These are phyloP conservation scores for Cornus florida DNA, from an alignment of 148 eudicot species.

Conservation along the genomic window DNA sequence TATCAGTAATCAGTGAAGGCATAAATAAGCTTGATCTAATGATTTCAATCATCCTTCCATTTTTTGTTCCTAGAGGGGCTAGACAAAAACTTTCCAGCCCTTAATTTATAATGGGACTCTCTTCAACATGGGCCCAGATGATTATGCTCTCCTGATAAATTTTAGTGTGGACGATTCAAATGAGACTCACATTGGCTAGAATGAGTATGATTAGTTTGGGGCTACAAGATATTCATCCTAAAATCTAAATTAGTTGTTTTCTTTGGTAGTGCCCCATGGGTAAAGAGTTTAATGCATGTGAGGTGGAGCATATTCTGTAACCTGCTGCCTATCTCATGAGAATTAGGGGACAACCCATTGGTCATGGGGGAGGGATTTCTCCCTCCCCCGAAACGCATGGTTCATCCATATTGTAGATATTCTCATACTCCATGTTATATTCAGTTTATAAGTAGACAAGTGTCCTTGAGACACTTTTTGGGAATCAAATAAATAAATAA, in stretches of 20 bases:
- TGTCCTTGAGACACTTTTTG: constrained; percentile 4
- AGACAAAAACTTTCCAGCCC: neutral
- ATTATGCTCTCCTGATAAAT: neutral
- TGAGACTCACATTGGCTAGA: neutral
- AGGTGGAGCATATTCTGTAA: constrained; percentile 40
- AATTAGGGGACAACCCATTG: constrained; percentile 43
- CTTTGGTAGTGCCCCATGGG: constrained; percentile 47
- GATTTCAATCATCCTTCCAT: neutral
- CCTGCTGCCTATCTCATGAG: constrained; percentile 68
- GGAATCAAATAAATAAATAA: neutral
- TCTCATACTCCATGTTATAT: neutral
- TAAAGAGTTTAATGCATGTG: constrained; percentile 42
- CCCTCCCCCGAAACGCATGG: constrained; percentile 5
- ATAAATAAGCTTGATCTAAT: neutral
- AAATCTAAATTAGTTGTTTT: constrained; percentile 30
- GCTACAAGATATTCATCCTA: constrained; percentile 18
- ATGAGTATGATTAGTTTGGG: constrained; percentile 10
- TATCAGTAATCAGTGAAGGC: neutral
- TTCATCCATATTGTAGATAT: constrained; percentile 14
- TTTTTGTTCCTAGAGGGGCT: neutral
- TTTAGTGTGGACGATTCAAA: neutral
- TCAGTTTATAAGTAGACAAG: neutral
- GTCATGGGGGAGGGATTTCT: constrained; percentile 13
- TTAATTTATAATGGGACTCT: neutral
- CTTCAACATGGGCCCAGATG: neutral